phyloP scores from a whole-genome alignment of 169 alveolate genomes.

The Plasmodium coatneyi region DNA sequence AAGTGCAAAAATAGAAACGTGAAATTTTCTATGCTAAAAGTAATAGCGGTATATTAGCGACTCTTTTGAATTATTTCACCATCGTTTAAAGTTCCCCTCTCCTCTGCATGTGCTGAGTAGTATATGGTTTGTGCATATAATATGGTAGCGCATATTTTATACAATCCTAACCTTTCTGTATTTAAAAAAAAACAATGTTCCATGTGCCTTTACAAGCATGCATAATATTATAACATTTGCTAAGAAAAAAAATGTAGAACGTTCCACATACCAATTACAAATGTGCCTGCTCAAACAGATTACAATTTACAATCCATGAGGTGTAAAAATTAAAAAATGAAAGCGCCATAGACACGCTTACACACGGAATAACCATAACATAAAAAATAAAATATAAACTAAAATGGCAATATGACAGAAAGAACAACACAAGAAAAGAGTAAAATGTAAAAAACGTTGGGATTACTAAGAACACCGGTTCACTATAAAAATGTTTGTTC shows the following conservation, averaged over 20 bases:
- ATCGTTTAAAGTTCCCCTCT: neutral
- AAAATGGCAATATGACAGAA: neutral
- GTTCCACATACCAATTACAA: neutral
- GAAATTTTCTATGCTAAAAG: neutral
- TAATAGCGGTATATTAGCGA: neutral
- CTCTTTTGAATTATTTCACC: neutral
- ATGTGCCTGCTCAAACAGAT: neutral
- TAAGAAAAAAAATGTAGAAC: neutral
- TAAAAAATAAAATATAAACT: neutral
- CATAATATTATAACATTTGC: neutral
- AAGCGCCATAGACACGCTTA: neutral
- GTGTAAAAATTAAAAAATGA: neutral
- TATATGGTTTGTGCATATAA: neutral
- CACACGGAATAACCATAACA: neutral
- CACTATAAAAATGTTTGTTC: neutral
- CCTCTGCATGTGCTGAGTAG: neutral
- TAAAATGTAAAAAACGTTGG: neutral
- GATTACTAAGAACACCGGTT: neutral
- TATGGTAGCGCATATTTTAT: neutral
- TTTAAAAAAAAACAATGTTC: neutral
- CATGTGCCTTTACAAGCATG: neutral
- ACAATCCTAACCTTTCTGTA: neutral
- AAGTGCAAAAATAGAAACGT: neutral
- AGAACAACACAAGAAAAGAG: neutral
- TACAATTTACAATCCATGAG: neutral